Base-by-base conservation (phyloP, 2,329 filamentous ascomycete genomes). In the Aciculosporium take region DNA sequence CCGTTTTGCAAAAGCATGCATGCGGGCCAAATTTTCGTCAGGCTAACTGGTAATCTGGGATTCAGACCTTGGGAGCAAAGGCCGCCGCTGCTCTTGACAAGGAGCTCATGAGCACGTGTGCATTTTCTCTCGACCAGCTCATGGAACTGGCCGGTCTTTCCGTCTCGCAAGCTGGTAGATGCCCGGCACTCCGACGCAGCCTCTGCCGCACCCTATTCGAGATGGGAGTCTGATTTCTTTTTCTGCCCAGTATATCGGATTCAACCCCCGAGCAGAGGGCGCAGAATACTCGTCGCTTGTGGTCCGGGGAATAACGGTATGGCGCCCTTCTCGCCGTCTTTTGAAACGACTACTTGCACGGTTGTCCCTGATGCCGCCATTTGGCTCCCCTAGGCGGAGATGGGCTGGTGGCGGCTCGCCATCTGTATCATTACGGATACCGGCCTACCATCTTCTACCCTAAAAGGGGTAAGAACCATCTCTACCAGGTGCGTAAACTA, bases 141-240 rank as follows among this genome's bases (percentile, higher is more conserved):
- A 96, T 98, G 91, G 91, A 96, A 58, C 67, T 98, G 7, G 91
- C 91, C 33, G 91, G 91, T 0, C 71, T 98, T 0, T 88, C 87
- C 1, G 87, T 96, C 21, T 89, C 89, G 10, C 87, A 96, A 68
- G 87, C 83, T 39, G 79, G 86, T 88, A 57, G 6, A 33, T 35
- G 48, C 6, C n/a, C n/a, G n/a, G n/a, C n/a, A n/a, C n/a, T n/a
- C n/a, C n/a, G n/a, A n/a, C n/a, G n/a, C n/a, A n/a, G n/a, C n/a
- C n/a, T n/a, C n/a, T n/a, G n/a, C n/a, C n/a, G n/a, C n/a, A n/a
- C n/a, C n/a, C n/a, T n/a, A n/a, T 17, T 24, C 23, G 17, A 9
- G 18, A 24, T 4, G 23, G 23, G 4, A 9, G 31, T 24, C 31
- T 40, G 10, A 46, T 23, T n/a, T n/a, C n/a, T n/a, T n/a, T n/a